Evolutionary conservation across 2,329 filamentous ascomycete genomes (phyloP).

Genomic region (Ceratocystis colombiana): DNA sequence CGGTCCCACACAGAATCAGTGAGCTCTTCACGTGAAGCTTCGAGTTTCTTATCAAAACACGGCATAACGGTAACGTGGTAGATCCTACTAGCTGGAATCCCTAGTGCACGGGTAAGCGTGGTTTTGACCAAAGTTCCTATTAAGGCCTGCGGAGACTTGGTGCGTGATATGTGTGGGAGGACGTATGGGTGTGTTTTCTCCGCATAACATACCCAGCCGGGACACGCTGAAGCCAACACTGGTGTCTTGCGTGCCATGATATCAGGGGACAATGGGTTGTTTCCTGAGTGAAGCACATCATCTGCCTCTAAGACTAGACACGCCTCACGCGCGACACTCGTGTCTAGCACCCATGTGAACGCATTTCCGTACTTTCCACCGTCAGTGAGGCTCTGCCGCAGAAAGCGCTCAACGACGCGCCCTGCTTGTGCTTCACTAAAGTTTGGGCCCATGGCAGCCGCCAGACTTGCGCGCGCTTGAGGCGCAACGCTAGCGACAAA

Average conservation of each 20-base stretch:
- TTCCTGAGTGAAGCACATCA: slow-evolving; percentile 45
- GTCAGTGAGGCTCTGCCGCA: slow-evolving; percentile 54
- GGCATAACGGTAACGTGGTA: slow-evolving; percentile 97
- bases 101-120: slow-evolving; percentile 60
- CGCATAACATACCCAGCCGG: slow-evolving; percentile 97
- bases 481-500: slow-evolving; percentile 91
- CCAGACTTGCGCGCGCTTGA: slow-evolving; percentile 79
- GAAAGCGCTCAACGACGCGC: slow-evolving; percentile 69
- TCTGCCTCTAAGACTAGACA: slow-evolving; percentile 71
- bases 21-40: slow-evolving; percentile 85
- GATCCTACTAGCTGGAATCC: slow-evolving; percentile 65
- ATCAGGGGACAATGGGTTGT: background rate
- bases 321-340: slow-evolving; percentile 70
- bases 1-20: slow-evolving; percentile 63
- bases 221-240: slow-evolving; percentile 80
- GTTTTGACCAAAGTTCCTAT: slow-evolving; percentile 87
- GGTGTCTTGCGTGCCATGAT: slow-evolving; percentile 37
- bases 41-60: slow-evolving; percentile 97
- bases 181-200: slow-evolving; percentile 96
- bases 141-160: slow-evolving; percentile 91
- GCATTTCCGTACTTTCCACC: slow-evolving; percentile 64
- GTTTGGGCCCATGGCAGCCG: slow-evolving; percentile 65
- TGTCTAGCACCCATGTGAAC: slow-evolving; percentile 87
- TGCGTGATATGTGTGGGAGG: slow-evolving; percentile 74
- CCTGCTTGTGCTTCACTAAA: slow-evolving; percentile 65